Evolutionary conservation across 1,139 yeast genomes (phyloP).

Genomic region (Candida labiduridarum): DNA sequence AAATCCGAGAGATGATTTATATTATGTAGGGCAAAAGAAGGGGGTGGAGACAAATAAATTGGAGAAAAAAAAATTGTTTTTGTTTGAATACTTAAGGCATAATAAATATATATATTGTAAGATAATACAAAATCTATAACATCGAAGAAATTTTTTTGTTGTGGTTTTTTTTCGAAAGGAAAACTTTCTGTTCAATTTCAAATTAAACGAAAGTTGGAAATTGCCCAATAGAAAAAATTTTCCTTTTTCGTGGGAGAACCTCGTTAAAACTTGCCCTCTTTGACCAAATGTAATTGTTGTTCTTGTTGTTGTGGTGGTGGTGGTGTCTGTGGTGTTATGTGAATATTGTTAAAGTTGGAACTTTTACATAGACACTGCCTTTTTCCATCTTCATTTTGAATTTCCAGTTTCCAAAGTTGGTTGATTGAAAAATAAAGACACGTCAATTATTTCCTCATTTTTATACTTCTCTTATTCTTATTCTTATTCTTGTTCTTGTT

Average conservation of each 20-base stretch:
- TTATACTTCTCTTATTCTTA: neutral
- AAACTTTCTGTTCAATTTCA: neutral
- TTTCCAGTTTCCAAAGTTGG: constrained; percentile 2
- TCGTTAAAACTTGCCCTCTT: constrained; percentile 2
- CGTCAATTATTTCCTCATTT: neutral
- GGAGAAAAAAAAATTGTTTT: too few relatives aligned
- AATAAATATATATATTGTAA: too few relatives aligned
- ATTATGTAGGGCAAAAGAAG: too few relatives aligned
- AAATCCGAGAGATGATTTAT: too few relatives aligned
- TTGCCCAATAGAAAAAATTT: neutral
- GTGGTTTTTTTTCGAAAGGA: too few relatives aligned
- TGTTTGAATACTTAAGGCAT: too few relatives aligned
- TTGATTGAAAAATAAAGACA: constrained; percentile 1
- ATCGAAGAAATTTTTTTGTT: too few relatives aligned
- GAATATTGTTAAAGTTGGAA: neutral
- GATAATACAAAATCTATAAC: too few relatives aligned
- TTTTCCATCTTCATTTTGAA: neutral
- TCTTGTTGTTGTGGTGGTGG: neutral
- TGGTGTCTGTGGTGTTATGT: neutral
- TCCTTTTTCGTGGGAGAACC: neutral
- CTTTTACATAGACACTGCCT: too few relatives aligned
- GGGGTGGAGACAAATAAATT: too few relatives aligned
- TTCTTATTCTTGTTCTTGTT: neutral
- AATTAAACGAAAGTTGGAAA: neutral
- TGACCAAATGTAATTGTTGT: neutral